Percentiles rank a stretch among this genome's conserved stretches.
These are phyloP conservation scores for Shiraia bambusicola DNA, from an alignment of 2,329 filamentous ascomycete genomes.

Conservation along the genomic window DNA sequence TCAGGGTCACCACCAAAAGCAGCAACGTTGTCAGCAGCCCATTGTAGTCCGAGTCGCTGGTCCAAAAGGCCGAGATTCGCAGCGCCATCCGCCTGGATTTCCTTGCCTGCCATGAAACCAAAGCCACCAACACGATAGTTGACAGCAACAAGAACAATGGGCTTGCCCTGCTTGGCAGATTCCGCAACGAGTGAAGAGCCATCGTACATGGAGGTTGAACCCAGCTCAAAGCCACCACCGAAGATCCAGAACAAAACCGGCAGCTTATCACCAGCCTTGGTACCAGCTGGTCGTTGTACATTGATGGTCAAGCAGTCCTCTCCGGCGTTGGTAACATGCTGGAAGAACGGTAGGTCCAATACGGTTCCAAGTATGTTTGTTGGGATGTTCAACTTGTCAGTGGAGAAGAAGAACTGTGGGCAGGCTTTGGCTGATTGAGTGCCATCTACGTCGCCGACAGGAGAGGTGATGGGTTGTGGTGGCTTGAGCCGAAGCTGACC, in stretches of 20 bases:
- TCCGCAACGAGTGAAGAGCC: conserved; percentile 43
- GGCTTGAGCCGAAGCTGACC: conserved; percentile 68
- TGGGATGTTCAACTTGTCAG: conserved; percentile 42
- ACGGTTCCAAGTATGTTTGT: conserved; percentile 42
- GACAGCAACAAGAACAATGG: conserved; percentile 73
- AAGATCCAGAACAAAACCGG: conserved; percentile 55
- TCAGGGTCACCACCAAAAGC: conserved; percentile 76
- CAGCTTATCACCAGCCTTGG: conserved; percentile 41
- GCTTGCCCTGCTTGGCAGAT: conserved; percentile 56
- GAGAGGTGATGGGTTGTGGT: conserved; percentile 60
- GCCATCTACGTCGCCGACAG: conserved; percentile 63
- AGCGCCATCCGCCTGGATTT: conserved; percentile 66
- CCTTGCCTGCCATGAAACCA: conserved; percentile 70
- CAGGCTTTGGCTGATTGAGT: conserved; percentile 63
- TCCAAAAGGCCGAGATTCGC: conserved; percentile 73
- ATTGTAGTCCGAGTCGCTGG: conserved; percentile 70
- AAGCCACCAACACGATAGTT: conserved; percentile 78
- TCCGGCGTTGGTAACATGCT: conserved; percentile 38
- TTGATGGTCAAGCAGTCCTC: conserved; percentile 50
- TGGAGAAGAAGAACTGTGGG: conserved; percentile 69
- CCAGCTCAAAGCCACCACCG: conserved; percentile 46
- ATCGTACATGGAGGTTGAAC: conserved; percentile 45
- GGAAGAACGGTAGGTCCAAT: conserved; percentile 44
- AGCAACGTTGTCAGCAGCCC: conserved; percentile 75
- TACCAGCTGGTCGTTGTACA: conserved; percentile 46